These are phyloP conservation scores for Candida odintsovae DNA, from an alignment of 805 yeast species.

Conservation along the genomic window DNA sequence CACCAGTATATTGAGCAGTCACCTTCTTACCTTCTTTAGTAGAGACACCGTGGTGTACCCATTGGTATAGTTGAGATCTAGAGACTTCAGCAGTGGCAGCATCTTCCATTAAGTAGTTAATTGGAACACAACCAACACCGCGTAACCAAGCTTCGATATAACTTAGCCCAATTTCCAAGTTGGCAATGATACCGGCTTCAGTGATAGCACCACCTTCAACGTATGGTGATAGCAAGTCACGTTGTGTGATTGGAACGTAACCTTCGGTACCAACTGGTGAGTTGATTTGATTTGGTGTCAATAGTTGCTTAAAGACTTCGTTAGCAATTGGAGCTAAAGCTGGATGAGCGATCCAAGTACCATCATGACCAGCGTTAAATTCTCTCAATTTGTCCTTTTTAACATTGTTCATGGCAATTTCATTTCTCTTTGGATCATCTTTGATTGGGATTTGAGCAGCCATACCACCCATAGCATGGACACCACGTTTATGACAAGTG, in stretches of 20 bases:
- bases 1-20: slow-evolving; percentile 53
- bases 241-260: slow-evolving; percentile 42
- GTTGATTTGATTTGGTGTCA: slow-evolving; percentile 73
- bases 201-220: slow-evolving; percentile 62
- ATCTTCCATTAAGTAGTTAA: slow-evolving; percentile 81
- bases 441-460: slow-evolving; percentile 84
- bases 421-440: slow-evolving; percentile 57
- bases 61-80: slow-evolving; percentile 75
- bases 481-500: slow-evolving; percentile 72
- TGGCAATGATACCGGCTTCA: slow-evolving; percentile 62
- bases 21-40: slow-evolving; percentile 53
- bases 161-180: slow-evolving; percentile 68
- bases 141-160: slow-evolving; percentile 86
- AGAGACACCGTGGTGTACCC: slow-evolving; percentile 69
- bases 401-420: slow-evolving; percentile 65
- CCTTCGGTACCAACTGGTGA: slow-evolving; percentile 27
- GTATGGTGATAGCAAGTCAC: slow-evolving; percentile 56
- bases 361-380: slow-evolving; percentile 76
- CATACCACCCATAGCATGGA: slow-evolving; percentile 89
- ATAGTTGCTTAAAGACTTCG: slow-evolving; percentile 71
- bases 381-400: slow-evolving; percentile 72
- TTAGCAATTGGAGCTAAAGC: slow-evolving; percentile 71
- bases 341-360: slow-evolving; percentile 89
- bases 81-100: slow-evolving; percentile 90
- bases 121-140: slow-evolving; percentile 81